Evolutionary conservation across 805 yeast genomes (phyloP), one percentile per base, ranked within the genome.

Genomic region (Tetrapisispora nanseiensis): DNA sequence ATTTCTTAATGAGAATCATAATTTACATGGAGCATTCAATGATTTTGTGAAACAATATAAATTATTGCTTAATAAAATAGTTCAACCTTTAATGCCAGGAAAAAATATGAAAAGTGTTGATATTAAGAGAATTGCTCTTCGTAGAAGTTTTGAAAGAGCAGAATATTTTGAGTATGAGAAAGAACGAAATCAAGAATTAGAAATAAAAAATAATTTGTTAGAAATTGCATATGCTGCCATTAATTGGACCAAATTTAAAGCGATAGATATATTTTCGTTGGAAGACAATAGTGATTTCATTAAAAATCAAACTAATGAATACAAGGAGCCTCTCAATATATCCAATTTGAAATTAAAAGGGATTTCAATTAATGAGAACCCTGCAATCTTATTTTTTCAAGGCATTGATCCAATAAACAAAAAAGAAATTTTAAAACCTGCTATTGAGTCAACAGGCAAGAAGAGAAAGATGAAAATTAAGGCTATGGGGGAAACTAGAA

Each of bases 171-270:
- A 66, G 13, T 55, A 57, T 19, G 45, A 63, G 24, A 67, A 65
- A 18, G 65, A 61, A 18, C 48, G 70, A 40, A 55, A 54, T 6
- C 59, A 65, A 36, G 66, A 66, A 41, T 64, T 64, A 7, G 56
- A 56, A 29, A 51, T 56, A 45, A 50, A 49, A 45, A 59, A 69
- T 51, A 61, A 63, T 46, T 47, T 58, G 41, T 39, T 60, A 56
- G 70, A 70, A 44, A 49, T 76, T 5, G 79, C 74, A 33, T 85
- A 72, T 62, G 86, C 89, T 0, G 74, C 82, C 9, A 79, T 86
- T 19, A 87, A 89, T 62, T 90, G 98, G 98, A 79, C 80, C 43
- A 85, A 83, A 47, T 90, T 89, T 55, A 68, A 71, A 2, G 68
- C 85, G 15, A 81, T 85, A 7, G 86, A 79, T 39, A 76, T 80